phyloP scores from a whole-genome alignment of 495 filamentous ascomycete species.

The Talaromyces ruber region DNA sequence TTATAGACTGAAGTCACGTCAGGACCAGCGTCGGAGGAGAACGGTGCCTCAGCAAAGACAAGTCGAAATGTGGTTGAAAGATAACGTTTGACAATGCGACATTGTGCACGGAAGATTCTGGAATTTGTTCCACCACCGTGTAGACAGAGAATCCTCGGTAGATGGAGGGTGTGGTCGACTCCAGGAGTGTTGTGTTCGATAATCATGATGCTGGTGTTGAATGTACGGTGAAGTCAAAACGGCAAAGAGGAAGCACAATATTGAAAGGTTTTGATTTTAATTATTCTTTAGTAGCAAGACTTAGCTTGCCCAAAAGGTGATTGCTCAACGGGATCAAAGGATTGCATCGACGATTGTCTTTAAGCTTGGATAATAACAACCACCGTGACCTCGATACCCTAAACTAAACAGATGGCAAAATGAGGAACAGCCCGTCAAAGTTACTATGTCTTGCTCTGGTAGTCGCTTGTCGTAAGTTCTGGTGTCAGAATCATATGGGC shows the following conservation, averaged over 20 bases:
- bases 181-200: not conserved
- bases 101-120: constrained; percentile 50
- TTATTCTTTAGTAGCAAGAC: not conserved
- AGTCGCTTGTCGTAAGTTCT: too few species aligned
- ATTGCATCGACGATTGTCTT: too few species aligned
- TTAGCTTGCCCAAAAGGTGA: too few species aligned
- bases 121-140: constrained; percentile 59
- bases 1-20: constrained; percentile 45
- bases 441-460: too few species aligned
- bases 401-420: too few species aligned
- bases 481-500: not conserved
- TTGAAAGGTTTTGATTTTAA: not conserved
- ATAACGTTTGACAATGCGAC: constrained; percentile 35
- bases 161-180: constrained; percentile 15
- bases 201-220: not conserved
- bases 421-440: too few species aligned
- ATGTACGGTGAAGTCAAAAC: not conserved
- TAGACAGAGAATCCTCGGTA: constrained; percentile 57
- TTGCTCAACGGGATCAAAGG: too few species aligned
- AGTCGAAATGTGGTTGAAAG: constrained; percentile 46
- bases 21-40: constrained; percentile 37
- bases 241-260: not conserved
- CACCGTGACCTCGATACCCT: too few species aligned
- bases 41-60: constrained; percentile 51
- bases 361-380: too few species aligned